Conservation (phyloP, 2,329 filamentous ascomycete species). For the Plenodomus biglobosus region DNA sequence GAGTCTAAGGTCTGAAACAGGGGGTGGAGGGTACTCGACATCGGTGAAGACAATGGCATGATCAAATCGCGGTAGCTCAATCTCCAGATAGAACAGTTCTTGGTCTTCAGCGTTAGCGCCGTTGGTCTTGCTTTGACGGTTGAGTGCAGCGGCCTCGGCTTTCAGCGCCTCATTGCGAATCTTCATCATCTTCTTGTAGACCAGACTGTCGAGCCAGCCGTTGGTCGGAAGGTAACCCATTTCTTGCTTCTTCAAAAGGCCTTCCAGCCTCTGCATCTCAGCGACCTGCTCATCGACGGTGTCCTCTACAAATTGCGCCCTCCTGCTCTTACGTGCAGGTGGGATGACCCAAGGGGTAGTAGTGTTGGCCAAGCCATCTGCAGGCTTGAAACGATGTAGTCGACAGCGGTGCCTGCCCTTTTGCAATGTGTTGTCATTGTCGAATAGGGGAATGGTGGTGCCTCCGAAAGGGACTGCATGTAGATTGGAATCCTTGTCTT, state of each 20-base stretch:
- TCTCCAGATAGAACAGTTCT: slow-evolving; percentile 76
- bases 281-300: slow-evolving; percentile 67
- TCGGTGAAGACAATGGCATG: slow-evolving; percentile 95
- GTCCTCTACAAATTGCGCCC: slow-evolving; percentile 51
- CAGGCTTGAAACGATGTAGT: slow-evolving; percentile 76
- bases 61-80: slow-evolving; percentile 93
- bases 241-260: slow-evolving; percentile 93
- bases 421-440: slow-evolving; percentile 84
- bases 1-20: slow-evolving; percentile 73
- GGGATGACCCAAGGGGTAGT: slow-evolving; percentile 71
- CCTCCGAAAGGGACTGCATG: slow-evolving; percentile 92
- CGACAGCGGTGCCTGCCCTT: slow-evolving; percentile 92
- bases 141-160: slow-evolving; percentile 44
- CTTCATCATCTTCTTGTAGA: slow-evolving; percentile 88
- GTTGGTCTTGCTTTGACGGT: slow-evolving; percentile 22
- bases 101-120: slow-evolving; percentile 47
- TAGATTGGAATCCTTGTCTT: slow-evolving; percentile 66
- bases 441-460: slow-evolving; percentile 89
- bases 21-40: slow-evolving; percentile 84
- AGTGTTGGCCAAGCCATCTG: slow-evolving; percentile 80
- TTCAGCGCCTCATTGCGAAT: slow-evolving; percentile 47
- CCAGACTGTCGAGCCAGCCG: slow-evolving; percentile 93
- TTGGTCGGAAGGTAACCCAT: slow-evolving; percentile 93
- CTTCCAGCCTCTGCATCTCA: slow-evolving; percentile 86
- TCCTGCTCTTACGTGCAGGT: slow-evolving; percentile 55